phyloP scores from a whole-genome alignment of 208 protist species.

The Acanthamoeba sp. region DNA sequence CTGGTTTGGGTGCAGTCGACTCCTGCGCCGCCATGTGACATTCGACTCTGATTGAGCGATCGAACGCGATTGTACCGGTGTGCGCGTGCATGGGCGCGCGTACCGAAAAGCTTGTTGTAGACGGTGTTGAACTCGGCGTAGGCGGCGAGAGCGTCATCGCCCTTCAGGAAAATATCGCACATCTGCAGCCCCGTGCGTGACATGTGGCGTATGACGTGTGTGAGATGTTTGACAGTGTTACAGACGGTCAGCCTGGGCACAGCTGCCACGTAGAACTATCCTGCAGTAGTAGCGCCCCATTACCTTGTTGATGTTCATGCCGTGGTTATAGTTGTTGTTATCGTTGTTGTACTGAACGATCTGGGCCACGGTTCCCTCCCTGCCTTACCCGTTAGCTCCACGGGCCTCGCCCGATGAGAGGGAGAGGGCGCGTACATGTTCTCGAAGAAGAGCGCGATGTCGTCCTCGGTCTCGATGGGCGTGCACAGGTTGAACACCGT shows the following conservation, averaged over 20 bases:
- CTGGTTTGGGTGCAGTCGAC: conserved; percentile 41
- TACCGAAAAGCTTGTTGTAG: conserved; percentile 42
- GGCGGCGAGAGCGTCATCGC: conserved; percentile 4
- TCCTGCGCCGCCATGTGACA: background rate
- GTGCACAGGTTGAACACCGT: conserved; percentile 45
- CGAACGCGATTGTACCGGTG: background rate
- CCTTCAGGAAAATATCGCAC: conserved; percentile 47
- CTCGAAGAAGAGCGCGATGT: conserved; percentile 62
- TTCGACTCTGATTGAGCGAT: background rate
- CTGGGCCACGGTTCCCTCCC: conserved; percentile 21
- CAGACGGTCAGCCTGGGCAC: no score
- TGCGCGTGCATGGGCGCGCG: background rate
- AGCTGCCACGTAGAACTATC: no score
- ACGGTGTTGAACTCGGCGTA: conserved; percentile 46
- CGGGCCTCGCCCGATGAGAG: no score
- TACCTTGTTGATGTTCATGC: conserved; percentile 64
- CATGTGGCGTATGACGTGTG: background rate
- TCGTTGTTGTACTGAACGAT: conserved; percentile 69
- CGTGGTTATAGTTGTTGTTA: conserved; percentile 62
- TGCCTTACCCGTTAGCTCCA: no score
- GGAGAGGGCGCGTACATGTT: background rate
- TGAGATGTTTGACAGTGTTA: background rate
- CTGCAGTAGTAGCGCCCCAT: no score
- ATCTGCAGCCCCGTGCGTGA: background rate
- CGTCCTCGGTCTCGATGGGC: conserved; percentile 31